These are phyloP conservation scores for Dryadomyces quercivorus DNA, from an alignment of 2,329 filamentous ascomycete genomes.

Conservation along the genomic window DNA sequence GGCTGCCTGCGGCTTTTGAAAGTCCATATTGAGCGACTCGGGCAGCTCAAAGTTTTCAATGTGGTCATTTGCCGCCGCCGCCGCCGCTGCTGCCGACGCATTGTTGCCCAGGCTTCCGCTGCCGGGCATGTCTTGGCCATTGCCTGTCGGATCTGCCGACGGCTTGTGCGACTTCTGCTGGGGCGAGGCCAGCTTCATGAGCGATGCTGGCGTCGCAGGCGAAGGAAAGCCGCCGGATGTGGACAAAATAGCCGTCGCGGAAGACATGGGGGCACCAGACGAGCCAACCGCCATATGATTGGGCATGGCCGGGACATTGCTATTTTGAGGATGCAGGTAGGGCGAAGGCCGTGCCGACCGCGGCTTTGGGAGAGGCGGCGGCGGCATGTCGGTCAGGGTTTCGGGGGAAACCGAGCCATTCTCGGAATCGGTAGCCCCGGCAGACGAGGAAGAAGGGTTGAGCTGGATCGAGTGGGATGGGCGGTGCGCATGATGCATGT, in stretches of 20 bases:
- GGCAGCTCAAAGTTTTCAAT: conserved; percentile 56
- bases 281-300: background rate
- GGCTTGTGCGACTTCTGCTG: conserved; percentile 18
- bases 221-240: conserved; percentile 30
- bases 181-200: conserved; percentile 63
- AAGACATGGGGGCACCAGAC: background rate
- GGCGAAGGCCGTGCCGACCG: conserved; percentile 55
- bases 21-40: conserved; percentile 49
- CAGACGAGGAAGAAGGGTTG: conserved; percentile 22
- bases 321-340: conserved; percentile 46
- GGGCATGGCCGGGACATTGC: conserved; percentile 4
- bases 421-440: conserved; percentile 42
- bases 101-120: conserved; percentile 3
- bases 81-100: conserved; percentile 6
- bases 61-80: conserved; percentile 30
- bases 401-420: conserved; percentile 55
- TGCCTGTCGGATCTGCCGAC: conserved; percentile 8
- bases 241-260: conserved; percentile 1
- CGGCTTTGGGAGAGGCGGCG: conserved; percentile 53
- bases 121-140: conserved; percentile 23
- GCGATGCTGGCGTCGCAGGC: conserved; percentile 74
- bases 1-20: conserved; percentile 31
- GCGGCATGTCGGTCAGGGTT: conserved; percentile 52
- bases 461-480: conserved; percentile 11
- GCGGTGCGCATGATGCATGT: conserved; percentile 19